Conservation (phyloP, 2,329 filamentous ascomycete genomes). For the Penicillium sp. region DNA sequence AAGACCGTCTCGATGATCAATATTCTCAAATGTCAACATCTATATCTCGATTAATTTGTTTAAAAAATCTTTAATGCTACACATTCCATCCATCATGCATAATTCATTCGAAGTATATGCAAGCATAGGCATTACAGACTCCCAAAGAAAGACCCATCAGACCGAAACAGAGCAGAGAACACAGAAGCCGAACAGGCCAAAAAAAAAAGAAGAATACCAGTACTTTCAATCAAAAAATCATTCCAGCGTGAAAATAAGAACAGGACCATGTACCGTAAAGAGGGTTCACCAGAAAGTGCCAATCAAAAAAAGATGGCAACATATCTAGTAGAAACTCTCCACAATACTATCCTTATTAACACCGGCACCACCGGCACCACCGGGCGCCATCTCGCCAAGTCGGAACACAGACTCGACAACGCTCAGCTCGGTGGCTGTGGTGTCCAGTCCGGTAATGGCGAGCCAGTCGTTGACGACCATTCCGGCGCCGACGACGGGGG, state of each 20-base stretch:
- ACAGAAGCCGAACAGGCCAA: constrained; percentile 6
- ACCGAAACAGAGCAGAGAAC: constrained; percentile 9
- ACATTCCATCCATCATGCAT: constrained; percentile 8
- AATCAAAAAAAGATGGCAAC: constrained; percentile 2
- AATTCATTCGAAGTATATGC: constrained; percentile 10
- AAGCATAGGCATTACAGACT: constrained; percentile 13
- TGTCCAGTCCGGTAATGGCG: constrained; percentile 88
- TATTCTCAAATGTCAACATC: constrained; percentile 8
- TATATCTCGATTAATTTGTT: constrained; percentile 1
- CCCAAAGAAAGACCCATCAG: constrained; percentile 12
- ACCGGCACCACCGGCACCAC: constrained; percentile 58
- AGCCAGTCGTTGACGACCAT: constrained; percentile 99
- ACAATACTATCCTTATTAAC: constrained; percentile 95
- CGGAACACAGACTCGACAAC: constrained; percentile 96
- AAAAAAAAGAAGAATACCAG: constrained; percentile 8
- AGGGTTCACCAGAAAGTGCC: background rate
- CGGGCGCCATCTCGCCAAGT: constrained; percentile 73
- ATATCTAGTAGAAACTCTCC: constrained; percentile 87
- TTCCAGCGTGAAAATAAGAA: constrained; percentile 12
- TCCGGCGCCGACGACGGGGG: constrained; percentile 89
- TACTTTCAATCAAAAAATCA: constrained; percentile 10
- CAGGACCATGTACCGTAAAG: constrained; percentile 4
- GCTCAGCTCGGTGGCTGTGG: constrained; percentile 94
- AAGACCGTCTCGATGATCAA: background rate
- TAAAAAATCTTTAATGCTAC: constrained; percentile 1